Conservation (phyloP, 352 stramenopile species). For the Phytophthora sansomeana region DNA sequence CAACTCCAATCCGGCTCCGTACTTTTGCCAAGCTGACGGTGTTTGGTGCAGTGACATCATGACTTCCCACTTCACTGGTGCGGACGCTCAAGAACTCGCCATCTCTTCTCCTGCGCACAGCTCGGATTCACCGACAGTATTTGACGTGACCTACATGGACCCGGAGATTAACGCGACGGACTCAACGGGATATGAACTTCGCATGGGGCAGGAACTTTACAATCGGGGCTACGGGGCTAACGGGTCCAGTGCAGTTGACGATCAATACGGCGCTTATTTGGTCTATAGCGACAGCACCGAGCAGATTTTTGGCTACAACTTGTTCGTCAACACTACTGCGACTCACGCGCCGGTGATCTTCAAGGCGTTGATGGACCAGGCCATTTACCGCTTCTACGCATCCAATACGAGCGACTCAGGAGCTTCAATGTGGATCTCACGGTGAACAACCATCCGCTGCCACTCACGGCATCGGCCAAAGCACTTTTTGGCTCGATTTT, state of each 20-base stretch:
- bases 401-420: conserved; percentile 17
- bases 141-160: conserved; percentile 54
- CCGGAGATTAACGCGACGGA: conserved; percentile 50
- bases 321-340: conserved; percentile 61
- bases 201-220: conserved; percentile 50
- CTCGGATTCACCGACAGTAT: conserved; percentile 49
- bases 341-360: conserved; percentile 54
- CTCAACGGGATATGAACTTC: conserved; percentile 44
- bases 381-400: conserved; percentile 58
- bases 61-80: conserved; percentile 36
- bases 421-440: conserved; percentile 35
- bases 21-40: conserved; percentile 36
- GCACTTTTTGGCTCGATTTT: conserved; percentile 42
- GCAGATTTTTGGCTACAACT: conserved; percentile 59
- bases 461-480: conserved; percentile 41
- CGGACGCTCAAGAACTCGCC: conserved; percentile 21
- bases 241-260: conserved; percentile 11
- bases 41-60: conserved; percentile 44
- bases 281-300: conserved; percentile 42
- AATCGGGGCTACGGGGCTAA: conserved; percentile 44
- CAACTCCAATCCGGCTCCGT: conserved; percentile 39
- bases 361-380: conserved; percentile 61
- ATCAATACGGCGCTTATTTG: conserved; percentile 53
- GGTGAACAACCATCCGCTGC: conserved; percentile 57
- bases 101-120: conserved; percentile 28